Evolutionary conservation across 2,329 filamentous ascomycete genomes (phyloP).

Genomic region (Verticillium zaregamsianum): DNA sequence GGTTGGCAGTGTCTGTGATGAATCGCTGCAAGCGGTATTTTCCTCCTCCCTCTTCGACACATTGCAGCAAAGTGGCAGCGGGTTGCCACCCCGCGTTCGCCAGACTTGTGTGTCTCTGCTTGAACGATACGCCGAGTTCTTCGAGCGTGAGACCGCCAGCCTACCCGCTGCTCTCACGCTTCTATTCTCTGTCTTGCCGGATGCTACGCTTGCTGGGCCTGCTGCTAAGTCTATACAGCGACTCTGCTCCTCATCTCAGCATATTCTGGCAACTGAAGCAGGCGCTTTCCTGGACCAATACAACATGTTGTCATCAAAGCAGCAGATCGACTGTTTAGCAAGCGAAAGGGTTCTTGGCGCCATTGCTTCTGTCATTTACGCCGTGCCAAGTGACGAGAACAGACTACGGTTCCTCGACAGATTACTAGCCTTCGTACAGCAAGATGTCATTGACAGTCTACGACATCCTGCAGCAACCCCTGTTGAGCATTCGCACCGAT

Average conservation of each 20-base stretch:
- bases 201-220: constrained; percentile 56
- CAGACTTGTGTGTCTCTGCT: constrained; percentile 68
- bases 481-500: background rate
- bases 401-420: constrained; percentile 42
- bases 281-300: constrained; percentile 69
- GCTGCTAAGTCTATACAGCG: constrained; percentile 72
- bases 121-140: constrained; percentile 72
- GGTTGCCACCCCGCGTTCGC: constrained; percentile 58
- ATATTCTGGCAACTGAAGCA: constrained; percentile 62
- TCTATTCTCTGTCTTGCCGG: constrained; percentile 65
- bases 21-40: constrained; percentile 58
- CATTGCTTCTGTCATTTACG: constrained; percentile 72
- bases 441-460: constrained; percentile 38
- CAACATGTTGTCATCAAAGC: constrained; percentile 52
- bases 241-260: constrained; percentile 72
- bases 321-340: constrained; percentile 61
- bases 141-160: constrained; percentile 63
- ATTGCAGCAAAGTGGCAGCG: constrained; percentile 41
- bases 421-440: constrained; percentile 57
- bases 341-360: constrained; percentile 72
- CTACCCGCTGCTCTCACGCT: constrained; percentile 70
- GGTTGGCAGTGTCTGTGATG: constrained; percentile 54
- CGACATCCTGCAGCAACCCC: background rate
- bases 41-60: constrained; percentile 53
- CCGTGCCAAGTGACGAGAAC: constrained; percentile 38